Conservation (phyloP, 2,329 filamentous ascomycete genomes). For the Claviceps fusiformis region DNA sequence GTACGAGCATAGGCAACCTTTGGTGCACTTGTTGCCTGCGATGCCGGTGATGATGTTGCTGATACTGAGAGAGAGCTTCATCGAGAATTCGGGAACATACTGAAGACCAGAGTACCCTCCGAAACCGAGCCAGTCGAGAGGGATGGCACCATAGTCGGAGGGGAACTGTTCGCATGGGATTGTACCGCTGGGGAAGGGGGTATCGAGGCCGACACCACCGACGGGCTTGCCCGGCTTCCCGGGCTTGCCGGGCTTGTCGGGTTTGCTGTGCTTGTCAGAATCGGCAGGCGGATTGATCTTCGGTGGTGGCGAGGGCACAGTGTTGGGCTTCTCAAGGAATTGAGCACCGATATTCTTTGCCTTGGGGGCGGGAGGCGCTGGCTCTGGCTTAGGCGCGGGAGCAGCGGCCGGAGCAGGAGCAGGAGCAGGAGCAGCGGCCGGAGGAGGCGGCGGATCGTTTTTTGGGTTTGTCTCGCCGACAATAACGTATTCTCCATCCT, state of each 20-base stretch:
- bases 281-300: conserved; percentile 11
- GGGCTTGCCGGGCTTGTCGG: conserved; percentile 2
- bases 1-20: conserved; percentile 74
- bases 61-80: conserved; percentile 36
- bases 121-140: conserved; percentile 53
- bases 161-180: conserved; percentile 64
- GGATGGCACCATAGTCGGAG: conserved; percentile 63
- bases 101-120: conserved; percentile 75
- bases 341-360: conserved; percentile 6
- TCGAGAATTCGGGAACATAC: conserved; percentile 37
- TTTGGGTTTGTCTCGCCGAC: conserved; percentile 45
- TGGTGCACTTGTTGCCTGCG: conserved; percentile 44
- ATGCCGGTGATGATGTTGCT: conserved; percentile 51
- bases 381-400: neutral
- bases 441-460: conserved; percentile 31
- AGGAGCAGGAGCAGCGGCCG: conserved; percentile 5
- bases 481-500: conserved; percentile 55
- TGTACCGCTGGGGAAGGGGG: conserved; percentile 62
- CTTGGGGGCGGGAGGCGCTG: conserved; percentile 22
- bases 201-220: conserved; percentile 36
- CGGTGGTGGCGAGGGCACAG: conserved; percentile 9
- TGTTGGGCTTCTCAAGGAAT: conserved; percentile 3
- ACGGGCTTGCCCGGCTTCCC: neutral
- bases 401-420: conserved; percentile 11
- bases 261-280: conserved; percentile 7